Base-by-base conservation (phyloP, 805 yeast species). In the Metschnikowia colocasiae region DNA sequence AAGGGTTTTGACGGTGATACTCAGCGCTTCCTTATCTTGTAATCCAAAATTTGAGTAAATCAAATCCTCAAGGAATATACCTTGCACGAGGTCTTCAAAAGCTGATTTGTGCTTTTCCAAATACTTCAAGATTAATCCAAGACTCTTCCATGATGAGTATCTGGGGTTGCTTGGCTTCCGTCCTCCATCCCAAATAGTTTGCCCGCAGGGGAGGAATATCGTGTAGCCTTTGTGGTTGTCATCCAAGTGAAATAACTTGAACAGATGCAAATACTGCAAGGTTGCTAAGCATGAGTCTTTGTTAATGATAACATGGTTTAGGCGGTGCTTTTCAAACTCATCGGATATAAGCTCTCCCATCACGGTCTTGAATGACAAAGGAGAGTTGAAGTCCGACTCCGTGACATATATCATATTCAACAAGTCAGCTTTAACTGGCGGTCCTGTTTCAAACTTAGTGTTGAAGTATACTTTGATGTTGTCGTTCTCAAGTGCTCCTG, bases 151-250 rank as follows among this genome's bases (percentile, higher is more conserved):
- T 0, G 91, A 78, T 35, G 57, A 59, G 22, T 44, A 47, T 40
- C 51, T 43, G 23, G 47, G 52, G 31, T 42, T 50, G 29, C 20
- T 15, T 15, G 43, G 36, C 19, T 9, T 23, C 2, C 37, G 27
- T 12, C 31, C 37, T 16, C 54, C 51, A 15, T 53, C 54, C 52
- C 56, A 49, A 10, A 47, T 8, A n/a, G 50, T 42, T 39, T 48
- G 48, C 73, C 85, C 81, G 48, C 90, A 83, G 0, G 98, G 98
- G 25, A 91, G 67, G 45, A 91, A 78, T 0, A 84, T 65, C 0
- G 97, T 80, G 67, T 89, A 88, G 0, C 95, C 95, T 18, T 68
- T 58, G 23, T 58, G 59, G 48, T 83, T 84, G 4, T 73, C 74
- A 10, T 74, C 67, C 35, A 85, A 69, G 48, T 78, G 76, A 19